Percentiles rank a stretch among this genome's conserved stretches.
phyloP scores from a whole-genome alignment of 169 alveolate species.

The Plasmodium gaboni region DNA sequence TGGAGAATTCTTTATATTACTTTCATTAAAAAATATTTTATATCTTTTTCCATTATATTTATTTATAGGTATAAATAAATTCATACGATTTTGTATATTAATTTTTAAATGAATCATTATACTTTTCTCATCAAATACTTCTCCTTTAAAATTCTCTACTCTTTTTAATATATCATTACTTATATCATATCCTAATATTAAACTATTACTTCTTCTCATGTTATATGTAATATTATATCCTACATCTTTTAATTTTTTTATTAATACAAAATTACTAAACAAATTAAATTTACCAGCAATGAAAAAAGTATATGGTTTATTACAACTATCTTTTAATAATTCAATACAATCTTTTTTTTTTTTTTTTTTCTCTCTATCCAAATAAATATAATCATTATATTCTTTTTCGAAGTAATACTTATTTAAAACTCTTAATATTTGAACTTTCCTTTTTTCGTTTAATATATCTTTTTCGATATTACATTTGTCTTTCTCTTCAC shows the following conservation, averaged over 20 bases:
- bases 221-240: constrained; percentile 39
- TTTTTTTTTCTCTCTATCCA: not conserved
- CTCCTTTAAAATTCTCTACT: constrained; percentile 33
- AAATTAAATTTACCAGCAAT: constrained; percentile 33
- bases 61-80: constrained; percentile 40
- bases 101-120: constrained; percentile 36
- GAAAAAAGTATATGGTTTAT: constrained; percentile 42
- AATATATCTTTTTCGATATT: constrained; percentile 14
- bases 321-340: constrained; percentile 22
- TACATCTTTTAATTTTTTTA: constrained; percentile 23
- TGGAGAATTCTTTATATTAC: constrained; percentile 25
- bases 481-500: not conserved
- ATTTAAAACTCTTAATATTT: constrained; percentile 30
- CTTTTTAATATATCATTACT: constrained; percentile 25
- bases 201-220: constrained; percentile 28
- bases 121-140: constrained; percentile 26
- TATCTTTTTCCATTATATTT: constrained; percentile 49
- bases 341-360: not conserved
- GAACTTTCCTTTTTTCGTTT: constrained; percentile 32
- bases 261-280: constrained; percentile 31
- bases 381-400: constrained; percentile 11
- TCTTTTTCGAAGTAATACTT: constrained; percentile 52
- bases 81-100: constrained; percentile 12
- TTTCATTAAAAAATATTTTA: constrained; percentile 20
- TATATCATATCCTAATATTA: constrained; percentile 49